Evolutionary conservation across 495 filamentous ascomycete species (phyloP), one percentile per base, ranked within the genome.

Genomic region (Acidiella bohemica): DNA sequence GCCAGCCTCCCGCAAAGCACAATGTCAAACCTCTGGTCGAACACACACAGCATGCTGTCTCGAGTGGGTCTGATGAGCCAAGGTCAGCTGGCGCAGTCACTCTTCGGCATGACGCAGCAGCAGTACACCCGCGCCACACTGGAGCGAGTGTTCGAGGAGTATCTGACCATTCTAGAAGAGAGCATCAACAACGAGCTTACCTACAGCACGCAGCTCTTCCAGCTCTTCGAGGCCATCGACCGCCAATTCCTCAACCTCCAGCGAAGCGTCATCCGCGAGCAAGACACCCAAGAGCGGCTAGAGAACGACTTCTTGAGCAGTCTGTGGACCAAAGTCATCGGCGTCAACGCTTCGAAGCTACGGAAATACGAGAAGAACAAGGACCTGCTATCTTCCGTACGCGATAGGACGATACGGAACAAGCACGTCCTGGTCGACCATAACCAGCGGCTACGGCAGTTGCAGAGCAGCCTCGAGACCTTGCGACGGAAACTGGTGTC

Each of bases 361-460:
- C 73, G 72, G 58, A 93, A 93, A 59, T 94, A 81, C 60, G 84
- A 93, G 54, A 79, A 80, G 59, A 94, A 94, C 62, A 76, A 78
- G 38, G 64, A 71, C 25, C 65, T 63, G 2, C 75, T 94, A 20
- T 68, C 67, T 19, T 80, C 76, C 45, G 79, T 94, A 32, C 75
- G 84, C 39, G 71, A 76, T 20, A 80, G 77, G 50, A 93, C 86
- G 9, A 76, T 88, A 10, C 67, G 71, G n/a, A 92, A 93, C 59
- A 92, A 92, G 51, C 73, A 74, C 26, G 70, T 88, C 8, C 66
- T 94, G 1, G 72, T 85, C 20, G 81, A 86, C 36, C 84, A 93
- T 52, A 86, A 88, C 50, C 71, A 76, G 18, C 78, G 81, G 30
- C 68, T 94, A 5, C 59, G 82, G 6, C 77, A 75, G 5, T 66